These are phyloP conservation scores for Sporobolomyces roseus DNA, from an alignment of 768 basidiomycete species.

Conservation along the genomic window DNA sequence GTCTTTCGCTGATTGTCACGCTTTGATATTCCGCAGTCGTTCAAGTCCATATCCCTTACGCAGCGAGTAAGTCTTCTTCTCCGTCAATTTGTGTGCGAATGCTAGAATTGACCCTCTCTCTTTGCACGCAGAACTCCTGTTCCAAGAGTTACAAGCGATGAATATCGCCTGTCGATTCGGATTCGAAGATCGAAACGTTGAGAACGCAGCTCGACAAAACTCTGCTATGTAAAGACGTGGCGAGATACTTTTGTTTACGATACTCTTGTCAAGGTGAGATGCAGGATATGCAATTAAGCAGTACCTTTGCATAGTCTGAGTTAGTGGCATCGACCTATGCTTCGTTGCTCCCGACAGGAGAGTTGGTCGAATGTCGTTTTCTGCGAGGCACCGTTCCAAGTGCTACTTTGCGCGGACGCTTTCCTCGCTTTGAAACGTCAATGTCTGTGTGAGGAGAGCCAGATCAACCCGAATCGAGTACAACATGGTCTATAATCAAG, in stretches of 20 bases:
- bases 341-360: no score
- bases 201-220: constrained; percentile 28
- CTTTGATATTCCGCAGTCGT: constrained; percentile 32
- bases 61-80: constrained; percentile 72
- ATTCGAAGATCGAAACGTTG: constrained; percentile 27
- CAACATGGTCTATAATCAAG: no score
- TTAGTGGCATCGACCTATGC: no score
- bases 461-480: no score
- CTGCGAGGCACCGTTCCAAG: no score
- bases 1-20: background rate
- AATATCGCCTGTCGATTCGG: constrained; percentile 34
- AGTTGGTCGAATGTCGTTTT: no score
- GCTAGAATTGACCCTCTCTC: constrained; percentile 14
- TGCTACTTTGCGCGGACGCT: no score
- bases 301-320: no score
- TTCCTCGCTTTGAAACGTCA: no score
- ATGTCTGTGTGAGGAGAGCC: no score
- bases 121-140: constrained; percentile 29
- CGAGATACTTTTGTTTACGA: no score
- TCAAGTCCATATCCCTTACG: constrained; percentile 74
- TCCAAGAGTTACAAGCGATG: constrained; percentile 56
- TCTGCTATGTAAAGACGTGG: constrained; percentile 6
- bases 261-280: background rate
- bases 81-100: background rate
- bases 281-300: constrained; percentile 3